Evolutionary conservation across 208 protist genomes (phyloP), one percentile per base, ranked within the genome.

Genomic region (Acanthamoeba rhysodes): DNA sequence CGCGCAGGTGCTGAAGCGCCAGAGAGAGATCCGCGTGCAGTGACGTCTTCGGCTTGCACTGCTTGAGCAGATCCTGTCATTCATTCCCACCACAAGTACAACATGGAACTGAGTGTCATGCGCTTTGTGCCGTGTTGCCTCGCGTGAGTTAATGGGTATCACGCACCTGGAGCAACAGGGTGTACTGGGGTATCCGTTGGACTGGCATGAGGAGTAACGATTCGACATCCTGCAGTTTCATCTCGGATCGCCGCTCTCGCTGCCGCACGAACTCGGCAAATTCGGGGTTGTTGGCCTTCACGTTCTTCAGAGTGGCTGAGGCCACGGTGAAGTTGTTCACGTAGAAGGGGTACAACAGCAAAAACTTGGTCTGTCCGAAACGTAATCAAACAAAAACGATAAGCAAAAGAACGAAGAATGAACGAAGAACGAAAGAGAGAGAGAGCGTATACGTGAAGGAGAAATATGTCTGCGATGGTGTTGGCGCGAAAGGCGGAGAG

Each of bases 201-300:
- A 78, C 70, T 5, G 70, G 70, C 70, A 78, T 78, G 29, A 78
- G 70, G 4, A 78, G 70, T 18, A 78, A n/a, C 34, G 70, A 78
- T 18, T 78, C 70, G 29, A 78, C 70, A n/a, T 78, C 70, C 70
- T 78, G 70, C n/a, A 78, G 70, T n/a, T 78, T 78, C 70, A 78
- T 78, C 20, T 78, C 70, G 18, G n/a, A 45, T 29, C 70, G n/a
- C 8, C n/a, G 70, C 34, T 78, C 70, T 4, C 70, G 70, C 34
- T 48, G 34, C 41, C 70, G 70, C 34, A 78, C 70, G 34, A 78
- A 78, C 34, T 78, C 70, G 70, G 70, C 70, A 45, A 78, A 78
- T 10, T 78, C 70, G n/a, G 70, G 70, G 12, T 78, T 78, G 70
- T 78, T 78, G 18, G 70, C 70, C 70, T 78, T 78, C 34, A 48